These are phyloP conservation scores for Amborella trichopoda DNA, from an alignment of 164 flowering plant species.

Conservation along the genomic window DNA sequence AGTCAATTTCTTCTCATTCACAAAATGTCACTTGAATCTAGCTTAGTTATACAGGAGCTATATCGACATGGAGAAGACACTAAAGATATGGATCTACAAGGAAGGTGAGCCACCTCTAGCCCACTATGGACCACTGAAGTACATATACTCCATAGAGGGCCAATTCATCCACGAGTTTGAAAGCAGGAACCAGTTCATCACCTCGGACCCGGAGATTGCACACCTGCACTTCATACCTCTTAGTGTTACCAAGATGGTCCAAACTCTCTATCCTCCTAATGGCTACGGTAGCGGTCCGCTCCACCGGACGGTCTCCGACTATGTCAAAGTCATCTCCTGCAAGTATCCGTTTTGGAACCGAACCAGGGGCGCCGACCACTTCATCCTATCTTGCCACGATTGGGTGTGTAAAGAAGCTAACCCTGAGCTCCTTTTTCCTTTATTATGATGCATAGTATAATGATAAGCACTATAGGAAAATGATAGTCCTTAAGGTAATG, in stretches of 20 bases:
- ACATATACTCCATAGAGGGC: background rate
- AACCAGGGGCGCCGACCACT: constrained; percentile 66
- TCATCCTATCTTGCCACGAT: constrained; percentile 85
- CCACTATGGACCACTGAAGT: background rate
- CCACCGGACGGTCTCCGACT: constrained; percentile 30
- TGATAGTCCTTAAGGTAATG: too few species aligned
- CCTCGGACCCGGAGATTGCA: constrained; percentile 22
- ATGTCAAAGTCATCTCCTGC: constrained; percentile 37
- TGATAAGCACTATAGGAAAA: too few species aligned
- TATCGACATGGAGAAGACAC: constrained; percentile 2
- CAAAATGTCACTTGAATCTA: too few species aligned
- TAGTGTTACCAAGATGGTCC: constrained; percentile 49
- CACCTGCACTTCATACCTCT: constrained; percentile 58
- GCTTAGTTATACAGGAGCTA: background rate
- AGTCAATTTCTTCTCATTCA: too few species aligned
- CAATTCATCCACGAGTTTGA: constrained; percentile 1
- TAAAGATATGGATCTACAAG: constrained; percentile 1
- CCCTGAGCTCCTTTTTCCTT: too few species aligned
- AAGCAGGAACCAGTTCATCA: background rate
- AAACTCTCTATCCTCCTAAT: constrained; percentile 30
- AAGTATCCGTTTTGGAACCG: constrained; percentile 74
- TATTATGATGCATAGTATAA: too few species aligned
- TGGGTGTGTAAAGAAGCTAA: constrained; percentile 69
- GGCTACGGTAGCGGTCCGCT: constrained; percentile 22
- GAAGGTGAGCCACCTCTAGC: constrained; percentile 2